Evolutionary conservation across 176 grass and related monocot genomes (phyloP), one percentile per base, ranked within the genome.

Genomic region (Metroxylon sagu): DNA sequence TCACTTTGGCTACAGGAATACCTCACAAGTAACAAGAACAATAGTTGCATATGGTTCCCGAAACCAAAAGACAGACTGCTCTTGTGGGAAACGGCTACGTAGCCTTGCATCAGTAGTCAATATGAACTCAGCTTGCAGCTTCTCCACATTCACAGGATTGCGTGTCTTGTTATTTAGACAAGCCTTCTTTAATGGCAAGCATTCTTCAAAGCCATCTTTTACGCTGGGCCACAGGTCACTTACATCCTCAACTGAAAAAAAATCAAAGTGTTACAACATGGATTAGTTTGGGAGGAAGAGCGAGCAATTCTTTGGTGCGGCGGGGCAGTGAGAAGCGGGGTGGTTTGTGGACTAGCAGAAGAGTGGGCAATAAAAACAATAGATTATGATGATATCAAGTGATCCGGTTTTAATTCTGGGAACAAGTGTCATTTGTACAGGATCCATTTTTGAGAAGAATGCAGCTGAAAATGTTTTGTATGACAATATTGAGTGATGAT

Each of bases 41-140:
- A 92, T 70, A 19, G 87, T 92, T 18, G 87, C 87, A 78, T 98
- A 90, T 26, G 93, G 87, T 50, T 98, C 93, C 0, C 93, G 66
- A 63, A 97, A 92, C 93, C 87, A 98, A 65, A 92, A 98, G 7
- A 98, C 75, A 61, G 83, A 98, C 19, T 98, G 93, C 60, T 98
- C 93, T 71, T 98, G 87, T 1, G 93, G 93, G 72, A 85, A 98
- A 17, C 93, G 69, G 67, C 93, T 98, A 35, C 93, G 76, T 14
- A 98, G 64, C 70, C 93, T 98, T 54, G 87, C 83, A 72, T 98
- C 93, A 5, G 93, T 98, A 18, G 93, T 98, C 57, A 85, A 76
- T 76, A 98, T 98, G 75, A 88, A 98, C 31, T 98, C 84, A 27
- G 93, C 84, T 4, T 69, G 84, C 10, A 98, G 73, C 59, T 92